Evolutionary conservation across 2,329 filamentous ascomycete species (phyloP), one percentile per base, ranked within the genome.

Genomic region (Fusarium avenaceum): DNA sequence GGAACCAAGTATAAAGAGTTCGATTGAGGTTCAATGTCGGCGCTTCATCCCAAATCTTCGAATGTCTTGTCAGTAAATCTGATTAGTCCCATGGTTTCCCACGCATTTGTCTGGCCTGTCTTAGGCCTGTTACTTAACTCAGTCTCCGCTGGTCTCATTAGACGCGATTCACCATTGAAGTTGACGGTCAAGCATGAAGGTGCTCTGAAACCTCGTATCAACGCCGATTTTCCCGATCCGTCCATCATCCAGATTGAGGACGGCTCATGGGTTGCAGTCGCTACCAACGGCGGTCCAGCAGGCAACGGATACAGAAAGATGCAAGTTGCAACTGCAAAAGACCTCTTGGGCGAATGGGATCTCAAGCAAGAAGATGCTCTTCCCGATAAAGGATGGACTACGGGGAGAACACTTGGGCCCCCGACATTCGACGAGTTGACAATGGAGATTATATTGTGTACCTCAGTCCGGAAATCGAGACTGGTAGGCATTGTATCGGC

Each of bases 141-240:
- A 4, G 32, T 9, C 7, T 32, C 26, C 4, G 40, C 49, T 1
- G 30, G 17, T 22, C 28, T 14, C 8, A 22, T 17, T 26, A 32
- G 32, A 1, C 49, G 33, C 24, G 30, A 6, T 7, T 32, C 48
- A 19, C 26, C 58, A 17, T 45, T 64, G 9, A 57, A 63, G 20
- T 15, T 64, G 2, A 49, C 45, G 19, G 30, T 64, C 8, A 50
- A 50, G 3, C 58, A 64, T 13, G 28, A 64, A 15, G 58, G 61
- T 1, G 10, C 35, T 1, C 38, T 64, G 1, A 24, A 19, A 2
- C 61, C 58, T 3, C 32, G 40, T 1, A 57, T 64, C 8, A 45
- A 64, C 20, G 26, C 60, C 24, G 58, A 64, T 14, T 64, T 64
- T 9, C 61, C 61, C 5, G 61, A 64, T 20, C 61, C 61, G 4